Evolutionary conservation across 1,284 basidiomycete genomes (phyloP).

Genomic region (Tremellales sp.): DNA sequence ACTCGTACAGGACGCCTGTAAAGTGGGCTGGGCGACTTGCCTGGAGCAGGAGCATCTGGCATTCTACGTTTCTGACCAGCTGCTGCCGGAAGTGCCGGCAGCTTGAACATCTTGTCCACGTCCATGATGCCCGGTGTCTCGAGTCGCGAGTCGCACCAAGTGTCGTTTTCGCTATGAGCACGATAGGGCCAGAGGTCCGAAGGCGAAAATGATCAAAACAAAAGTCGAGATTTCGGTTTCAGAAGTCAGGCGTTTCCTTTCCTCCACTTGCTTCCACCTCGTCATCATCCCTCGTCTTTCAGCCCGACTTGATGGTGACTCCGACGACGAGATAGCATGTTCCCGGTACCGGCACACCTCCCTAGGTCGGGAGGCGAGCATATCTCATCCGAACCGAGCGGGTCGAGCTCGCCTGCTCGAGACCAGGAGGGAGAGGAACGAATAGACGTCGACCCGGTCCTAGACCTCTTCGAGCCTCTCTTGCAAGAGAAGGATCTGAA

Average conservation of each 20-base stretch:
- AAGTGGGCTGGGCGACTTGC: conserved; percentile 15
- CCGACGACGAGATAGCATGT: conserved; percentile 14
- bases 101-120: conserved; percentile 48
- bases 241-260: neutral
- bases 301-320: neutral
- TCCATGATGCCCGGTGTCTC: conserved; percentile 30
- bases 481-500: neutral
- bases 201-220: too few relatives aligned
- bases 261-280: neutral
- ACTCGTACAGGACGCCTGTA: neutral
- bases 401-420: neutral
- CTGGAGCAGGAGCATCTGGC: conserved; percentile 70
- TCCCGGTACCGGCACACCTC: conserved; percentile 27
- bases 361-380: conserved; percentile 14
- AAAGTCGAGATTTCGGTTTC: too few relatives aligned
- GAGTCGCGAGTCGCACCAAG: neutral
- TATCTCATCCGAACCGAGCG: too few relatives aligned
- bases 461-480: conserved; percentile 25
- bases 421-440: neutral
- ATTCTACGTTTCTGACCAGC: conserved; percentile 68
- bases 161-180: too few relatives aligned
- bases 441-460: conserved; percentile 10
- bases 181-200: too few relatives aligned
- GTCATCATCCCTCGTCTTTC: neutral
- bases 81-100: conserved; percentile 26